Conservation (phyloP, 352 stramenopile species). For the Pythium brassicae region DNA sequence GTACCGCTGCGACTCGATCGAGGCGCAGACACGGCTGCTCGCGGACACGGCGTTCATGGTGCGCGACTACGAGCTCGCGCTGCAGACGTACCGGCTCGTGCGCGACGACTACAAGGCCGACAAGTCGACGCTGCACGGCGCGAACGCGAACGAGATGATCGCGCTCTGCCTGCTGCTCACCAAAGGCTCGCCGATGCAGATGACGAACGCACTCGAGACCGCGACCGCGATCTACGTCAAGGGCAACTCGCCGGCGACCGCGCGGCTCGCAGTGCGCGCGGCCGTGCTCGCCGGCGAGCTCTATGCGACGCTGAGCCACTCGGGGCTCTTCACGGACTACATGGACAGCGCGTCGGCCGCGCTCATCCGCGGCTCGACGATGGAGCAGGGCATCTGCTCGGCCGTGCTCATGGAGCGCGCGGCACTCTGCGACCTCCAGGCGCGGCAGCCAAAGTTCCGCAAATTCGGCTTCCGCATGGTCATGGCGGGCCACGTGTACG, state of each 20-base stretch:
- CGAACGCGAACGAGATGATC: slow-evolving; percentile 88
- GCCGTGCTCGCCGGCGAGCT: slow-evolving; percentile 80
- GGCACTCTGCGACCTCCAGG: slow-evolving; percentile 71
- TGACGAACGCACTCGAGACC: slow-evolving; percentile 77
- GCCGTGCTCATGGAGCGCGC: slow-evolving; percentile 80
- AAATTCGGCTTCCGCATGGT: slow-evolving; percentile 90
- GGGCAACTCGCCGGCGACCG: slow-evolving; percentile 32
- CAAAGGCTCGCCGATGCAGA: slow-evolving; percentile 76
- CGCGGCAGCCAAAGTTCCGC: slow-evolving; percentile 68
- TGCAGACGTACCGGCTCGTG: slow-evolving; percentile 89
- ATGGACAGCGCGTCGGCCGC: slow-evolving; percentile 83
- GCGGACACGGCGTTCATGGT: slow-evolving; percentile 89
- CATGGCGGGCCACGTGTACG: slow-evolving; percentile 84
- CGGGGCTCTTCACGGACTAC: slow-evolving; percentile 78
- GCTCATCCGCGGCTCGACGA: slow-evolving; percentile 78
- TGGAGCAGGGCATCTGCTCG: slow-evolving; percentile 81
- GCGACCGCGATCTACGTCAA: slow-evolving; percentile 68
- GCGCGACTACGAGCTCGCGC: slow-evolving; percentile 84
- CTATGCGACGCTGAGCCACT: slow-evolving; percentile 68
- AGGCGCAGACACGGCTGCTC: slow-evolving; percentile 84
- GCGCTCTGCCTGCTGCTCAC: slow-evolving; percentile 75
- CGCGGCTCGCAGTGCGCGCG: slow-evolving; percentile 54
- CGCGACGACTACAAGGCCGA: slow-evolving; percentile 90
- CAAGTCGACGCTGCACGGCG: slow-evolving; percentile 79
- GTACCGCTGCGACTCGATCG: slow-evolving; percentile 85